These are phyloP conservation scores for Talaromyces atroroseus DNA, from an alignment of 2,329 filamentous ascomycete species.

Conservation along the genomic window DNA sequence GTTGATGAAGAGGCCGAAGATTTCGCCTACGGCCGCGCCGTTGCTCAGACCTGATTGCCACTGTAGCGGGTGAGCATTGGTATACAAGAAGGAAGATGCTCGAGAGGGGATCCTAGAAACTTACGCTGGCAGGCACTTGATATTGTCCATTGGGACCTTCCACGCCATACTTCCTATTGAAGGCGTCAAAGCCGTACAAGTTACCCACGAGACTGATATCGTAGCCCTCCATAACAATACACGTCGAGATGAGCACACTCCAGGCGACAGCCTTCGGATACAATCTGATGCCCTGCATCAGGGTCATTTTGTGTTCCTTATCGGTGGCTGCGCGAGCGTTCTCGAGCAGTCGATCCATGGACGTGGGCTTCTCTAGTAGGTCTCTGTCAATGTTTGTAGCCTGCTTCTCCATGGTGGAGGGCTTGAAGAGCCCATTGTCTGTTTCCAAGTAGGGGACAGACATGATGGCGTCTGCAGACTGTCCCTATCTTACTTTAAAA, in stretches of 20 bases:
- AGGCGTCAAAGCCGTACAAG: conserved; percentile 54
- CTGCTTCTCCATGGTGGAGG: not conserved
- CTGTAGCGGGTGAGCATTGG: conserved; percentile 15
- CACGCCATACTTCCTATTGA: conserved; percentile 39
- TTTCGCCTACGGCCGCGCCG: conserved; percentile 41
- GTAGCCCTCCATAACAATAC: conserved; percentile 88
- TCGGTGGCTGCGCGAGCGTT: conserved; percentile 40
- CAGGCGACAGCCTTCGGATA: conserved; percentile 84
- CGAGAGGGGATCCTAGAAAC: conserved; percentile 12
- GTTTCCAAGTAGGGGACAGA: not conserved
- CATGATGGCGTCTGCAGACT: not conserved
- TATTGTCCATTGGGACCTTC: conserved; percentile 29
- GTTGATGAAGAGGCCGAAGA: conserved; percentile 49
- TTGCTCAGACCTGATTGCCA: conserved; percentile 45
- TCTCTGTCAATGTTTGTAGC: not conserved
- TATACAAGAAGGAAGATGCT: not conserved
- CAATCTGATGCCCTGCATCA: conserved; percentile 69
- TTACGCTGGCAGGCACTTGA: conserved; percentile 35
- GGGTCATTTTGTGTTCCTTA: conserved; percentile 59
- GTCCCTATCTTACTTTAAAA: not conserved
- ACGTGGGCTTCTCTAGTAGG: conserved; percentile 18
- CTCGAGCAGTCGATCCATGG: conserved; percentile 30
- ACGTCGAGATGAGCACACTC: conserved; percentile 82
- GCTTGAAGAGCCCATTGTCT: not conserved
- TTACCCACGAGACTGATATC: conserved; percentile 77